These are phyloP conservation scores for Fusarium sp. DNA, from an alignment of 2,329 filamentous ascomycete species.

Conservation along the genomic window DNA sequence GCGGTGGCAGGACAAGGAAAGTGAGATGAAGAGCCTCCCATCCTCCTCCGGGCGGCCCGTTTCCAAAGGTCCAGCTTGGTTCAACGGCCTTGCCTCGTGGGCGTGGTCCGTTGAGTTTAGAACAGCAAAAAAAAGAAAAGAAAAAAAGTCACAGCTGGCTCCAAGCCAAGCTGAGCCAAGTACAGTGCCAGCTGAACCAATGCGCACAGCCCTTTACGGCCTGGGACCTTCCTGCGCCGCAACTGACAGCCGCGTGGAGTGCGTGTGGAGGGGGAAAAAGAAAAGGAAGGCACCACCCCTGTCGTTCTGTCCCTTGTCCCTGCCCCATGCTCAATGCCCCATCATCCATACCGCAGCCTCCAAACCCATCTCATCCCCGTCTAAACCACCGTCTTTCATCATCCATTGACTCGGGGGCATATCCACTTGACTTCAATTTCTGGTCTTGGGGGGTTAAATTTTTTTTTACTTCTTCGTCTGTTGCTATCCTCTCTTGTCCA, in stretches of 20 bases:
- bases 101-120: not conserved
- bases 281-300: constrained; percentile 35
- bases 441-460: constrained; percentile 5
- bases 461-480: constrained; percentile 2
- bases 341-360: constrained; percentile 36
- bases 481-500: not conserved
- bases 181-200: not conserved
- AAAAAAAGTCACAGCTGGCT: not conserved
- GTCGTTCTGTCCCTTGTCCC: constrained; percentile 43
- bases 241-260: constrained; percentile 40
- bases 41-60: too few species aligned
- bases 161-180: not conserved
- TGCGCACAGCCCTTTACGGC: constrained; percentile 16
- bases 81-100: constrained; percentile 29
- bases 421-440: constrained; percentile 22
- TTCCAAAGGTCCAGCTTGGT: not conserved
- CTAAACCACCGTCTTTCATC: constrained; percentile 36
- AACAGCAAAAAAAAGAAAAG: constrained; percentile 30
- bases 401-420: constrained; percentile 29
- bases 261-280: constrained; percentile 25
- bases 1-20: not conserved
- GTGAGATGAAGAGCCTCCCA: not conserved
- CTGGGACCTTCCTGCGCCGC: constrained; percentile 37
- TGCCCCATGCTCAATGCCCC: constrained; percentile 49
- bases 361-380: constrained; percentile 36